phyloP scores from a whole-genome alignment of 176 grass and related monocot genomes.

The Oryza glumipatula region DNA sequence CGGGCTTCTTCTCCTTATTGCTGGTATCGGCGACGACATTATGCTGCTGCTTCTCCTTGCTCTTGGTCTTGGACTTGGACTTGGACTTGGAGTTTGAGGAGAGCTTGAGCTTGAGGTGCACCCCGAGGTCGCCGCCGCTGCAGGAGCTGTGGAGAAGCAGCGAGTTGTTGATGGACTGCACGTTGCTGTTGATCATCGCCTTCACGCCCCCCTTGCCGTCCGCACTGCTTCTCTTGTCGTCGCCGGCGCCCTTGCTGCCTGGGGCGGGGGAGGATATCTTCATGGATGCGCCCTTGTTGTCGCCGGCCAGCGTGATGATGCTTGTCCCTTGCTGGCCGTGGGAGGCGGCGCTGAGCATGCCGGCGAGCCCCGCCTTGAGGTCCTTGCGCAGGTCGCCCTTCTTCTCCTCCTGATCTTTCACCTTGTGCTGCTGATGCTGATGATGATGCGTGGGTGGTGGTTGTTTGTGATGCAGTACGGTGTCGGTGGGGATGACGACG shows the following conservation, averaged over 20 bases:
- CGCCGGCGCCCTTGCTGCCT: conserved; percentile 3
- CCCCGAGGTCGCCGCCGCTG: conserved; percentile 48
- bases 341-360: conserved; percentile 35
- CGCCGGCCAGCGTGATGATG: conserved; percentile 66
- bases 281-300: conserved; percentile 68
- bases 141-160: conserved; percentile 63
- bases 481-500: not conserved
- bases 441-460: not conserved
- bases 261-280: conserved; percentile 1
- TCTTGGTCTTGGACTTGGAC: conserved; percentile 40
- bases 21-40: not conserved
- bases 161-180: conserved; percentile 89
- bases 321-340: conserved; percentile 19
- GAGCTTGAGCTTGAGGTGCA: conserved; percentile 51
- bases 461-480: too few relatives aligned
- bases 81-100: conserved; percentile 7
- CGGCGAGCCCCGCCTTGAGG: conserved; percentile 55
- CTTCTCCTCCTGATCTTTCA: not conserved
- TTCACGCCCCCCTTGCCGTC: not conserved
- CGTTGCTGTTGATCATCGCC: conserved; percentile 71
- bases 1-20: too few relatives aligned
- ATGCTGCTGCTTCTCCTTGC: conserved; percentile 27
- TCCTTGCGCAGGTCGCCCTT: conserved; percentile 49
- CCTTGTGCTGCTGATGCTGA: not conserved
- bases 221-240: not conserved